These are phyloP conservation scores for Linnemannia schmuckeri DNA, from an alignment of 192 early-diverging fungal genomes.

Conservation along the genomic window DNA sequence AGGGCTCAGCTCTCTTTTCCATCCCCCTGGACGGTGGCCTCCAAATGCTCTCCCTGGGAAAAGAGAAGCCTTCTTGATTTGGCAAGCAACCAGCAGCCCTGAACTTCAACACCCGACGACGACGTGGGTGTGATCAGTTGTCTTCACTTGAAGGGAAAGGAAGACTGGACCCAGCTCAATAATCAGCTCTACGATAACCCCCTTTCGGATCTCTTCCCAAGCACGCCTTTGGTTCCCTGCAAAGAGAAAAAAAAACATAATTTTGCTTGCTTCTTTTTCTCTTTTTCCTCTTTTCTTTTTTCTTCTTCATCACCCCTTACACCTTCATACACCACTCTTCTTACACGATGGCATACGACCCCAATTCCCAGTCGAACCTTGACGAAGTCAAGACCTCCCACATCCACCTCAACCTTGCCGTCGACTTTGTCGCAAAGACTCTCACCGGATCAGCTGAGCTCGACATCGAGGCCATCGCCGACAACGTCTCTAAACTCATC, in stretches of 20 bases:
- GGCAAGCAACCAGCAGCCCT: not conserved
- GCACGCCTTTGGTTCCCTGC: not conserved
- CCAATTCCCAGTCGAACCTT: slow-evolving; percentile 88
- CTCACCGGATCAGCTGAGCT: slow-evolving; percentile 78
- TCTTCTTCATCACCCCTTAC: not conserved
- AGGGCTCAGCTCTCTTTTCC: not conserved
- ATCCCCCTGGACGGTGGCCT: not conserved
- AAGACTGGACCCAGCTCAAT: too few species aligned
- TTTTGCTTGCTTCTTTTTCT: not conserved
- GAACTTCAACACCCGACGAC: not conserved
- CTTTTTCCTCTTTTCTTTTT: slow-evolving; percentile 1
- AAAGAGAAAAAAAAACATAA: not conserved
- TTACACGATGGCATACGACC: slow-evolving; percentile 72
- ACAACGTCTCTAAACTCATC: slow-evolving; percentile 71
- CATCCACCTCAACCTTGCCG: slow-evolving; percentile 79
- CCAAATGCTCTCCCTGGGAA: not conserved
- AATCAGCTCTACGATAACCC: not conserved
- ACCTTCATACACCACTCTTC: not conserved
- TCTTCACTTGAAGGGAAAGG: too few species aligned
- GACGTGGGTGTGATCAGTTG: too few species aligned
- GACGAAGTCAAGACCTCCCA: slow-evolving; percentile 79
- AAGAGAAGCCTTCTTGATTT: slow-evolving; percentile 4
- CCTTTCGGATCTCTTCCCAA: not conserved
- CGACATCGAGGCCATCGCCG: slow-evolving; percentile 65
- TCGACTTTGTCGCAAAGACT: slow-evolving; percentile 81